Percentiles rank a stretch among this genome's conserved stretches.
Conservation (phyloP, 805 yeast genomes). For the Yarrowia sp. region DNA sequence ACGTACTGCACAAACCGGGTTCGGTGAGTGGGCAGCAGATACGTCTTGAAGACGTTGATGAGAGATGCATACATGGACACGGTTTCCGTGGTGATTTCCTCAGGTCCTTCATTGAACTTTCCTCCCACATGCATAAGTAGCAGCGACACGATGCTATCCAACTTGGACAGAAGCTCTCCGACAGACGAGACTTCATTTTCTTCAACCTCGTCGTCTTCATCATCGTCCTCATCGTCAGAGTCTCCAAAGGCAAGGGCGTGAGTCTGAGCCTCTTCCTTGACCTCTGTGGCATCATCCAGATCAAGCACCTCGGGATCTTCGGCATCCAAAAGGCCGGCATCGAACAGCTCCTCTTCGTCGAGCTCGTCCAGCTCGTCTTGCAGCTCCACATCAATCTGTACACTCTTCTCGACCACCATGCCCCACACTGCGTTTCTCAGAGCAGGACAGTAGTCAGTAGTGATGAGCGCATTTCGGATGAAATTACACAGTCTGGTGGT, state of each 20-base stretch:
- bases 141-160: constrained; percentile 65
- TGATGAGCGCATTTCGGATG: constrained; percentile 57
- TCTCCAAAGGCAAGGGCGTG: constrained; percentile 38
- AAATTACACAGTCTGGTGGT: constrained; percentile 58
- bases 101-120: constrained; percentile 50
- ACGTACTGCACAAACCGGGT: constrained; percentile 86
- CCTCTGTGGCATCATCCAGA: constrained; percentile 33
- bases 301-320: constrained; percentile 29
- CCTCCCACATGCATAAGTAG: constrained; percentile 53
- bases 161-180: constrained; percentile 54
- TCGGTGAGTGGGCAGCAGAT: constrained; percentile 85
- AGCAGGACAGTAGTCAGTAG: constrained; percentile 72
- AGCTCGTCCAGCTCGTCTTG: constrained; percentile 84
- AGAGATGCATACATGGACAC: constrained; percentile 69
- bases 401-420: constrained; percentile 70
- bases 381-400: constrained; percentile 86
- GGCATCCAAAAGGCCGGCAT: constrained; percentile 18
- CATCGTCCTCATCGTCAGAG: constrained; percentile 39
- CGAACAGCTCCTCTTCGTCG: constrained; percentile 51
- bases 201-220: constrained; percentile 39
- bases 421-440: constrained; percentile 76
- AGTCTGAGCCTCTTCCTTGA: constrained; percentile 34
- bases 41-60: constrained; percentile 72
- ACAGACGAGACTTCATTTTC: constrained; percentile 38
- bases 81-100: constrained; percentile 55